Percentiles rank a stretch among this genome's conserved stretches.
These are phyloP conservation scores for Marasmius oreades DNA, from an alignment of 1,284 basidiomycete species.

Conservation along the genomic window DNA sequence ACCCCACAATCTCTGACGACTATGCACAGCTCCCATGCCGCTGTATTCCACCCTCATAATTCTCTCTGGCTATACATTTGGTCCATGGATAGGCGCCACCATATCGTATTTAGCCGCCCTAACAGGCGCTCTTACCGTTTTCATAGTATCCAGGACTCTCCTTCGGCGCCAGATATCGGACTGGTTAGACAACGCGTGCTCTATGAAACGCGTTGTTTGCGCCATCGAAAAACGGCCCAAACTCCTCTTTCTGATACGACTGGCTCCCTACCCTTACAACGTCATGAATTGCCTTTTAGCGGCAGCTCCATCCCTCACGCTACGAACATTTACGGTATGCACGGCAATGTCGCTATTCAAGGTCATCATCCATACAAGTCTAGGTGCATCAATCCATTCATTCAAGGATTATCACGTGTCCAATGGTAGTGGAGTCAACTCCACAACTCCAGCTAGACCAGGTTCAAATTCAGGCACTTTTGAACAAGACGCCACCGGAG, in stretches of 20 bases:
- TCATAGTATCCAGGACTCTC: slow-evolving; percentile 69
- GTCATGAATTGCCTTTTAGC: slow-evolving; percentile 89
- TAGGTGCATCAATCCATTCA: slow-evolving; percentile 80
- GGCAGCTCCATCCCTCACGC: slow-evolving; percentile 78
- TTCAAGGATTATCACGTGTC: slow-evolving; percentile 66
- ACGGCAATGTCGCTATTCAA: slow-evolving; percentile 84
- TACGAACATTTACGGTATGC: slow-evolving; percentile 75
- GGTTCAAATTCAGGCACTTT: neutral
- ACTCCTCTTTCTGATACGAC: slow-evolving; percentile 81
- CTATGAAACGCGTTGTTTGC: slow-evolving; percentile 72
- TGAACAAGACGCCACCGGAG: slow-evolving; percentile 38
- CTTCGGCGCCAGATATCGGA: slow-evolving; percentile 66
- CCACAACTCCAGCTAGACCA: slow-evolving; percentile 3
- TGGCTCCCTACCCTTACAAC: slow-evolving; percentile 84
- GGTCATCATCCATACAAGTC: slow-evolving; percentile 80
- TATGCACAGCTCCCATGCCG: slow-evolving; percentile 65
- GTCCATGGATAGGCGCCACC: slow-evolving; percentile 73
- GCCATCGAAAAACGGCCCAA: slow-evolving; percentile 86
- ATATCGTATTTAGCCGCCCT: slow-evolving; percentile 86
- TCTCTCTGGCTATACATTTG: slow-evolving; percentile 85
- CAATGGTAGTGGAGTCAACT: slow-evolving; percentile 7
- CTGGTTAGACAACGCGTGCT: slow-evolving; percentile 63
- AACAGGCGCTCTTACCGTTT: slow-evolving; percentile 75
- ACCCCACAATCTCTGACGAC: slow-evolving; percentile 11
- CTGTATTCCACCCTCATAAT: slow-evolving; percentile 87